Evolutionary conservation across 257 asterid genomes (phyloP).

Genomic region (Orobanche coerulescens): DNA sequence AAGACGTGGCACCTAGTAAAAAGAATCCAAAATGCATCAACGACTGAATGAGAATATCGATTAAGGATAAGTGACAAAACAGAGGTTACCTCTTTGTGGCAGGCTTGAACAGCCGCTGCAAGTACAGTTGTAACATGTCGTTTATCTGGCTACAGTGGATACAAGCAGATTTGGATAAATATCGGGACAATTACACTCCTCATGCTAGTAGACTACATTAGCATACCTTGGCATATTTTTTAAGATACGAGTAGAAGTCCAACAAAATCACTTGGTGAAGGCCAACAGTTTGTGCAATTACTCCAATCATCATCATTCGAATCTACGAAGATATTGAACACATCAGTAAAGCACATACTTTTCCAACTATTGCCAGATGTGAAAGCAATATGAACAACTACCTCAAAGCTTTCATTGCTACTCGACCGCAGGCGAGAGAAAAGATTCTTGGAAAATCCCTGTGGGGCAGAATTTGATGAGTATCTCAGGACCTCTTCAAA

Average conservation of each 20-base stretch:
- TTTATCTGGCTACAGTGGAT: slow-evolving; percentile 56
- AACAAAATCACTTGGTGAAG: slow-evolving; percentile 60
- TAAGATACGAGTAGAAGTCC: slow-evolving; percentile 51
- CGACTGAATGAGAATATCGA: neutral
- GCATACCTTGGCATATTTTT: no score
- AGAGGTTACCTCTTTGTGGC: slow-evolving; percentile 69
- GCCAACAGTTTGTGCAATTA: slow-evolving; percentile 57
- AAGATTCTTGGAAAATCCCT: slow-evolving; percentile 90
- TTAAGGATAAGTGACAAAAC: neutral
- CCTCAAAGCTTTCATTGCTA: slow-evolving; percentile 82
- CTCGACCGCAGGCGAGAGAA: slow-evolving; percentile 70
- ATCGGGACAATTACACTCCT: no score
- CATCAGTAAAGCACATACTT: no score
- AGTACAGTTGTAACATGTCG: slow-evolving; percentile 57
- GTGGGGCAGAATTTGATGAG: no score
- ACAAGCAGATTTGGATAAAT: no score
- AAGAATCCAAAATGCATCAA: slow-evolving; percentile 8
- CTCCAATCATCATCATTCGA: slow-evolving; percentile 66
- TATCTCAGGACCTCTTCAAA: slow-evolving; percentile 12
- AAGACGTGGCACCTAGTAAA: slow-evolving; percentile 71
- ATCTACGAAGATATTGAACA: slow-evolving; percentile 26
- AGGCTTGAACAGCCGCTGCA: slow-evolving; percentile 79
- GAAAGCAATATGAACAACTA: no score
- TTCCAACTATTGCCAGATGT: no score
- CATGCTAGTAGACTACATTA: no score